Base-by-base conservation (phyloP, 2,329 filamentous ascomycete genomes). In the Beauveria varroae region DNA sequence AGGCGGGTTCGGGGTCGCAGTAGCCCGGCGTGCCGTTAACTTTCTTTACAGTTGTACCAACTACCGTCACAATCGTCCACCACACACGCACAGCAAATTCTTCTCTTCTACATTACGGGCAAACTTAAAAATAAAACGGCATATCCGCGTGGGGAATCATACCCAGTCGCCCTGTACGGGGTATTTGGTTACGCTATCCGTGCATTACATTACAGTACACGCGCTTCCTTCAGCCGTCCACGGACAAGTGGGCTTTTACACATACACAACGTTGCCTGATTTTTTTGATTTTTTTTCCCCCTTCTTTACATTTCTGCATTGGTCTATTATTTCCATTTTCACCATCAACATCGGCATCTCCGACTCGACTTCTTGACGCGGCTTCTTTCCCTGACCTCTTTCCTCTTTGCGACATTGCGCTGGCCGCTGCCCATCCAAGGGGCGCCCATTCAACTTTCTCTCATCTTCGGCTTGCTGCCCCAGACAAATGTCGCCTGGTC, bases 181-280 rank as follows among this genome's bases (percentile, higher is more conserved):
- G 44, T 28, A 49, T 22, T 47, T 49, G 44, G 41, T 22, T 26
- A 49, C 55, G 44, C 55, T 50, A 57, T 47, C 26, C 51, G 37
- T 40, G 51, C 34, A 24, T 49, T 28, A 46, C 22, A 26, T 7
- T 26, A 26, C 26, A 26, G 26, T 26, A 26, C 26, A 44, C 26
- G 53, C 40, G 53, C 24, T 46, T 22, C 53, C 53, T 46, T 55
- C 53, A 57, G 43, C 55, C 44, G 30, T 57, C 55, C 44, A 37
- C 44, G 20, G 55, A 40, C 55, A 57, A 49, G 30, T 49, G 28
- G 55, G 44, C 43, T 49, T 47, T 57, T 49, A 26, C 44, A 57
- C 55, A 49, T 47, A 57, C 44, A 57, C 28, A 24, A 24, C 44
- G 30, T 57, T 47, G 55, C 55, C 55, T 57, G 44, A 49, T 22